phyloP scores from a whole-genome alignment of 2,329 filamentous ascomycete genomes.

The Alternaria rosae region DNA sequence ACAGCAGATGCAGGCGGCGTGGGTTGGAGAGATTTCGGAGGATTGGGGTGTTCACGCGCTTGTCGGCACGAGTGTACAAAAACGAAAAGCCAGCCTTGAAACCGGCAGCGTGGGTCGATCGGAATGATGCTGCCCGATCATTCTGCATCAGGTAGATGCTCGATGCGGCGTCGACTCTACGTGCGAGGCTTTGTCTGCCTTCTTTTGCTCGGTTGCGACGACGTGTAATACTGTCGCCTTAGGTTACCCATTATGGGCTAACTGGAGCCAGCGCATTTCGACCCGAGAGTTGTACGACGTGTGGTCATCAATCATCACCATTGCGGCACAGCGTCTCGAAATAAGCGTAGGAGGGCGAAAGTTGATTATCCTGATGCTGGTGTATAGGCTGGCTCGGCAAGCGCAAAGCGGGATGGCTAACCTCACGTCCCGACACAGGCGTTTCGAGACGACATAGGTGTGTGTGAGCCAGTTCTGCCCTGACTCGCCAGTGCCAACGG shows the following conservation, averaged over 20 bases:
- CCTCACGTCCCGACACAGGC: slow-evolving; percentile 4
- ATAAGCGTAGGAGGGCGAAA: slow-evolving; percentile 14
- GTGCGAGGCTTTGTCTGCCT: slow-evolving; percentile 1
- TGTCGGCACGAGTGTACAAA: slow-evolving; percentile 9
- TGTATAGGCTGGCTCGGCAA: slow-evolving; percentile 13
- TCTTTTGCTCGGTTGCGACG: slow-evolving; percentile 10
- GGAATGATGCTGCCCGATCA: slow-evolving; percentile 33
- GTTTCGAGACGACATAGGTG: slow-evolving; percentile 1
- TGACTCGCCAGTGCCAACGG: slow-evolving; percentile 10
- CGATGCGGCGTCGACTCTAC: slow-evolving; percentile 19
- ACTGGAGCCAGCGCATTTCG: slow-evolving; percentile 44
- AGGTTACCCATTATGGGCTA: slow-evolving; percentile 28
- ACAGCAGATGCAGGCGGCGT: slow-evolving; percentile 18
- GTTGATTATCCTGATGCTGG: slow-evolving; percentile 14
- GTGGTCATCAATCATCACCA: slow-evolving; percentile 9
- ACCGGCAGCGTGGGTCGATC: slow-evolving; percentile 11
- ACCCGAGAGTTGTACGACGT: slow-evolving; percentile 32
- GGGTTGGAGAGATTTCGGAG: slow-evolving; percentile 25
- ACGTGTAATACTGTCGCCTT: slow-evolving; percentile 20
- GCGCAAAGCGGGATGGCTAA: slow-evolving; percentile 21
- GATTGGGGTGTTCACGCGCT: slow-evolving; percentile 15
- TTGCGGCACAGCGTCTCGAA: slow-evolving; percentile 11
- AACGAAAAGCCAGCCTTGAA: slow-evolving; percentile 6
- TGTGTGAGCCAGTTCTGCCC: slow-evolving; percentile 3
- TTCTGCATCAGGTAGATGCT: slow-evolving; percentile 16